Percentiles rank a stretch among this genome's conserved stretches.
Conservation (phyloP, 768 basidiomycete species). For the Pleurotus platypus region DNA sequence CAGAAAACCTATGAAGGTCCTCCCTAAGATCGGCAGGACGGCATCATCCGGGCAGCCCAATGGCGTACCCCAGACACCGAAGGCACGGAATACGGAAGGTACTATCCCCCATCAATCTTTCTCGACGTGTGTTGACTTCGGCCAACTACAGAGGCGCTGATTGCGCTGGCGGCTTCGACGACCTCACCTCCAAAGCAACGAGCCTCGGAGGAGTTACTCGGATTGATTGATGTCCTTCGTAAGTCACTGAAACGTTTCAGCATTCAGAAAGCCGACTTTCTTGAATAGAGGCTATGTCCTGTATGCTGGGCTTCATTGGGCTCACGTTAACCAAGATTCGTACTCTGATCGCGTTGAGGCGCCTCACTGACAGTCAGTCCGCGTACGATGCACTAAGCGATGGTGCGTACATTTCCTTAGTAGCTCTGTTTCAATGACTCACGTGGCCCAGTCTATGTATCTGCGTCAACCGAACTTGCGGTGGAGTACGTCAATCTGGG, state of each 20-base stretch:
- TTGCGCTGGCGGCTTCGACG: no score
- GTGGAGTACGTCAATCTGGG: constrained; percentile 80
- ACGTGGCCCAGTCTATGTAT: constrained; percentile 37
- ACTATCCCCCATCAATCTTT: no score
- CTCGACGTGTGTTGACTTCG: no score
- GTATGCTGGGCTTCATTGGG: constrained; percentile 68
- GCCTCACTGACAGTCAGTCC: constrained; percentile 48
- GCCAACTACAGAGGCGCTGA: no score
- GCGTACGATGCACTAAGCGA: constrained; percentile 33
- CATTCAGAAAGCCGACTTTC: constrained; percentile 1
- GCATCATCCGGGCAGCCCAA: no score
- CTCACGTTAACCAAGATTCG: constrained; percentile 64
- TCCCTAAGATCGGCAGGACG: no score
- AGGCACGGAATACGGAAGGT: neutral
- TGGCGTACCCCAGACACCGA: neutral
- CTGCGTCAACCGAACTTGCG: constrained; percentile 67
- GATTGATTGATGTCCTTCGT: constrained; percentile 53
- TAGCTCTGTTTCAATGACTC: neutral
- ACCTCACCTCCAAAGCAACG: no score
- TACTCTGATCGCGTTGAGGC: constrained; percentile 60
- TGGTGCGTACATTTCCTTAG: constrained; percentile 33
- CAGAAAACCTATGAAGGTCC: constrained; percentile 9
- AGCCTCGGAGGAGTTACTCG: constrained; percentile 32
- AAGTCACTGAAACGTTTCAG: constrained; percentile 18
- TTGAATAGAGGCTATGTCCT: constrained; percentile 47